phyloP scores from a whole-genome alignment of 2,329 filamentous ascomycete species.

The Xylariomycetidae sp. region DNA sequence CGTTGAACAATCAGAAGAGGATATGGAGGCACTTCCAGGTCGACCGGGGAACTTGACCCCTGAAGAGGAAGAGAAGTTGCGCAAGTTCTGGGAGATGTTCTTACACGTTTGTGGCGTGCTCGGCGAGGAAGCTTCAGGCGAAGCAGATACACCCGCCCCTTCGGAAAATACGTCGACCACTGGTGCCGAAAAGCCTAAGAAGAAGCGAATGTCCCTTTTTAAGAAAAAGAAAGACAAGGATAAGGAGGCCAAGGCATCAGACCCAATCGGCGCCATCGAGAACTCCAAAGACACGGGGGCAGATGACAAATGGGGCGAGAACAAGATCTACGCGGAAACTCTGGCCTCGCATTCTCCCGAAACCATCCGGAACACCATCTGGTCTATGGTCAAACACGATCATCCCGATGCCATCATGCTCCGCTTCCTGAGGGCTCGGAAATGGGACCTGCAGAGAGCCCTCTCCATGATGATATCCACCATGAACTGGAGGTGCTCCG shows the following conservation, averaged over 20 bases:
- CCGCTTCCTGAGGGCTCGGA: slow-evolving; percentile 81
- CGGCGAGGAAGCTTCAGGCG: slow-evolving; percentile 27
- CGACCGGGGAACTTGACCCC: slow-evolving; percentile 82
- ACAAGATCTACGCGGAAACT: slow-evolving; percentile 78
- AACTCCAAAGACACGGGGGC: slow-evolving; percentile 42
- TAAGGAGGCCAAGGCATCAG: slow-evolving; percentile 39
- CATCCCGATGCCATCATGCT: slow-evolving; percentile 82
- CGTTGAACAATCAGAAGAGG: slow-evolving; percentile 9
- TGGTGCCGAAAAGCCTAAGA: slow-evolving; percentile 60
- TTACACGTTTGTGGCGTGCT: slow-evolving; percentile 70
- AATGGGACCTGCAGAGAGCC: slow-evolving; percentile 93
- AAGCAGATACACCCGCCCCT: slow-evolving; percentile 26
- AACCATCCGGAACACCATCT: slow-evolving; percentile 74
- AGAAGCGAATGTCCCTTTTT: slow-evolving; percentile 69
- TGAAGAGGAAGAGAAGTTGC: slow-evolving; percentile 84
- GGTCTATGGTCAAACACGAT: slow-evolving; percentile 93
- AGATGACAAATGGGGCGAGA: slow-evolving; percentile 92
- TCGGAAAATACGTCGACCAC: slow-evolving; percentile 17
- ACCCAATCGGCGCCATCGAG: slow-evolving; percentile 32
- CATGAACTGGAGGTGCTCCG: slow-evolving; percentile 81
- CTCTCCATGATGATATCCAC: slow-evolving; percentile 92
- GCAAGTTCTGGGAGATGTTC: slow-evolving; percentile 76
- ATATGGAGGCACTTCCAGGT: slow-evolving; percentile 51
- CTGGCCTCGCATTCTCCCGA: slow-evolving; percentile 73
- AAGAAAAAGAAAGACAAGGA: slow-evolving; percentile 56